These are phyloP conservation scores for Arthroderma uncinatum DNA, from an alignment of 2,329 filamentous ascomycete genomes.

Conservation along the genomic window DNA sequence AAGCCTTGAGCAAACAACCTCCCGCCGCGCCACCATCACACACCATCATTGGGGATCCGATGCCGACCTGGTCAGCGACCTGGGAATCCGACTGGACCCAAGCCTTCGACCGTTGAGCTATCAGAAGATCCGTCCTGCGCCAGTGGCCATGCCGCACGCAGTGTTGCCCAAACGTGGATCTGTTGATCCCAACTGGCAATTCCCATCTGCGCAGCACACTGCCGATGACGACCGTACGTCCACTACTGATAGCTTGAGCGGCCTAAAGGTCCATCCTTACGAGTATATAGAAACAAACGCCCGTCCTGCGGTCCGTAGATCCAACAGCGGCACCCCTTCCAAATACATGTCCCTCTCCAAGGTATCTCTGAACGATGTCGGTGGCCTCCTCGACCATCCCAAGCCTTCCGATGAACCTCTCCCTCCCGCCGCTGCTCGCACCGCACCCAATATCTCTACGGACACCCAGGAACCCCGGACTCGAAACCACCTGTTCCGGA, in stretches of 20 bases:
- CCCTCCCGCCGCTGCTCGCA: slow-evolving; percentile 9
- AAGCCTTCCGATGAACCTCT: slow-evolving; percentile 16
- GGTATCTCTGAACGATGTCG: slow-evolving; percentile 77
- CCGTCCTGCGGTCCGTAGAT: slow-evolving; percentile 12
- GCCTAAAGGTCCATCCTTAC: slow-evolving; percentile 25
- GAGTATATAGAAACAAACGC: slow-evolving; percentile 26
- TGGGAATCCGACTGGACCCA: slow-evolving; percentile 58
- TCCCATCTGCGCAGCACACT: slow-evolving; percentile 14
- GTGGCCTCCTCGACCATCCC: slow-evolving; percentile 57
- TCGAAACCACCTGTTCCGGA: slow-evolving; percentile 26
- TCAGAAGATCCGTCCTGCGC: slow-evolving; percentile 27
- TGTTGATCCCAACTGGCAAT: slow-evolving; percentile 27
- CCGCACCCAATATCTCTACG: background rate
- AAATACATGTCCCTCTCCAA: slow-evolving; percentile 40
- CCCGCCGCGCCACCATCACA: slow-evolving; percentile 46
- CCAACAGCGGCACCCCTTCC: slow-evolving; percentile 23
- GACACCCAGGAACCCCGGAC: slow-evolving; percentile 6
- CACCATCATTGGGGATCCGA: slow-evolving; percentile 74
- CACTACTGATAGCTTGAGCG: slow-evolving; percentile 24
- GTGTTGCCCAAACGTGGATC: slow-evolving; percentile 20
- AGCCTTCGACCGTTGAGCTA: slow-evolving; percentile 35
- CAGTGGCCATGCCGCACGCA: slow-evolving; percentile 28
- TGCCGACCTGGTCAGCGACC: slow-evolving; percentile 70
- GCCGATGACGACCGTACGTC: slow-evolving; percentile 24
- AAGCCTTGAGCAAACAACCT: slow-evolving; percentile 30